Conservation (phyloP, 768 basidiomycete species). For the Boletus rubroflammeus region DNA sequence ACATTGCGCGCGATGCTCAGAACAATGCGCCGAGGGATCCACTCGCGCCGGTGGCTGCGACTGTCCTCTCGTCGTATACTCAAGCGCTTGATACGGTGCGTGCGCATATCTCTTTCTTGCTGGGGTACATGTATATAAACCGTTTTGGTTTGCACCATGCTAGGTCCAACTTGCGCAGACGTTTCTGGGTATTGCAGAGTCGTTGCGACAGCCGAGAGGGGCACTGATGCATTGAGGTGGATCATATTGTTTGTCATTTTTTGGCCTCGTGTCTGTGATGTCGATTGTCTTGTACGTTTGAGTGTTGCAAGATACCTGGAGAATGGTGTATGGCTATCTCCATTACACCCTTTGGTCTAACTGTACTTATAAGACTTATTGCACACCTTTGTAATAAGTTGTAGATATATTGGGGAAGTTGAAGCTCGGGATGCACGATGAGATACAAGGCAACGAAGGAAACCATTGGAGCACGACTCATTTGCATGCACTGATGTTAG, state of each 20-base stretch:
- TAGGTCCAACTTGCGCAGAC: constrained; percentile 55
- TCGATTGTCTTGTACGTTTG: not conserved
- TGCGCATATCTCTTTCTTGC: not conserved
- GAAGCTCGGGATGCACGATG: not conserved
- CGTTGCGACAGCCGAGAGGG: constrained; percentile 53
- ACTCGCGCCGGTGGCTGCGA: constrained; percentile 29
- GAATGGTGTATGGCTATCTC: not conserved
- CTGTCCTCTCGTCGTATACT: constrained; percentile 44
- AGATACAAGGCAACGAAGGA: too few species aligned
- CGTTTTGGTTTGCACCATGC: not conserved
- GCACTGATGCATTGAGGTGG: constrained; percentile 36
- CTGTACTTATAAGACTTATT: too few species aligned
- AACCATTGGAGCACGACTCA: too few species aligned
- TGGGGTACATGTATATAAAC: too few species aligned
- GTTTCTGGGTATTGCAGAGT: constrained; percentile 56
- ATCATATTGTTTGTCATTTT: not conserved
- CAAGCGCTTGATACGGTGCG: constrained; percentile 50
- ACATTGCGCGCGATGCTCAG: constrained; percentile 48
- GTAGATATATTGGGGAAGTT: not conserved
- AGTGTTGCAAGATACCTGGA: not conserved
- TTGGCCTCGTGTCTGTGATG: not conserved
- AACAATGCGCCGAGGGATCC: constrained; percentile 41
- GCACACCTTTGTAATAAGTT: too few species aligned
- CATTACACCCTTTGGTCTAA: not conserved
- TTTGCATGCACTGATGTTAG: too few species aligned